Evolutionary conservation across 1,139 yeast genomes (phyloP), one percentile per base, ranked within the genome.

Genomic region (Blastobotrys ciferrii): DNA sequence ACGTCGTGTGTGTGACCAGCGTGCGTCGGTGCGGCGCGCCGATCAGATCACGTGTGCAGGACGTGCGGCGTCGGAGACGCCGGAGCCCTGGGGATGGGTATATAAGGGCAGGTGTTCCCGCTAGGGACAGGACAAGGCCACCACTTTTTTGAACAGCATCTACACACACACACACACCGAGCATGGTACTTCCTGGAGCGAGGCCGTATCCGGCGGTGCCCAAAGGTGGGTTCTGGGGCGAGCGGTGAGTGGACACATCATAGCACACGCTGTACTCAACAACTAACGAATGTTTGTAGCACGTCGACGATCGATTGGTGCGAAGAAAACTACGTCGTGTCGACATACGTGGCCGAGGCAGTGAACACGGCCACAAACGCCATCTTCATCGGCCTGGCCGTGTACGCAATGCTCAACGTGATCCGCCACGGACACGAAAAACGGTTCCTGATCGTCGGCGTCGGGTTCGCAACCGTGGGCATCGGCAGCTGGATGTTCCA

Each of bases 401-500:
- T 66, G 18, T 85, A 78, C 64, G 85, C 94, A 41, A 74, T 87
- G 38, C 70, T 71, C 56, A 81, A 86, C 42, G 83, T 88, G 3
- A 59, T 74, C 44, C 70, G 68, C 18, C 81, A 89, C 56, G 70
- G 73, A 32, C 75, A 85, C 51, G 97, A 91, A 51, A 63, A 67
- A 4, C 71, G 97, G 54, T 92, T 89, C 60, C 60, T 84, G 1
- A 70, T 86, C 45, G 80, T 87, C 13, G 82, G 88, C 11, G 57
- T 82, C 18, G 97, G 97, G 4, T 89, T 92, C 66, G 79, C 84
- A 47, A 72, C 86, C 7, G 98, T 92, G 7, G 98, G 98, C 1
- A 66, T 89, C 36, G 98, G 98, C 1, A 81, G 89, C 32, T 92
- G 97, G 95, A 71, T 88, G 58, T 92, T 92, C 72, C 98, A 92